A percentile compares a stretch with the other conserved stretches of the same genome.
Conservation (phyloP, 805 yeast species). For the Metschnikowia kofuensis region DNA sequence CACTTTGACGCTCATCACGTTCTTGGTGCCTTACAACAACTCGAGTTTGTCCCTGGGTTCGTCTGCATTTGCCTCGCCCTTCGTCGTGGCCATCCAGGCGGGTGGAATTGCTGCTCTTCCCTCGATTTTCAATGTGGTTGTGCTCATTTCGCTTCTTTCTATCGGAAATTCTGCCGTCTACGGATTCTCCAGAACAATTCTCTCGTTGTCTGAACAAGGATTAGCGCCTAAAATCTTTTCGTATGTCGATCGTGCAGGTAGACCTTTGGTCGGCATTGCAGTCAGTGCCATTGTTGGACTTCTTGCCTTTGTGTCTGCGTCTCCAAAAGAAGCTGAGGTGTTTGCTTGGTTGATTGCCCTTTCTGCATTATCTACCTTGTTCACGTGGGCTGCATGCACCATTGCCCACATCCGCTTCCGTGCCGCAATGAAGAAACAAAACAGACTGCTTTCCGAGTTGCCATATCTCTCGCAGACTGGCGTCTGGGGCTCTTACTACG, state of each 20-base stretch:
- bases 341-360: conserved; percentile 42
- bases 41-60: conserved; percentile 24
- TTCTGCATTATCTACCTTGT: conserved; percentile 40
- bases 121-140: conserved; percentile 42
- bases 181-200: conserved; percentile 41
- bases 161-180: conserved; percentile 44
- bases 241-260: conserved; percentile 39
- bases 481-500: conserved; percentile 25
- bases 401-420: conserved; percentile 41
- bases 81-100: conserved; percentile 40
- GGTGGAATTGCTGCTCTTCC: conserved; percentile 43
- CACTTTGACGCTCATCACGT: conserved; percentile 39
- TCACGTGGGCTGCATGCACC: conserved; percentile 43
- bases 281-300: conserved; percentile 34
- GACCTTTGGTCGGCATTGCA: conserved; percentile 39
- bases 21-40: conserved; percentile 35
- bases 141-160: conserved; percentile 38
- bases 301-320: conserved; percentile 40
- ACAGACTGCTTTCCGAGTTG: conserved; percentile 44
- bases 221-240: conserved; percentile 33
- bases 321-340: conserved; percentile 34
- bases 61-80: conserved; percentile 38
- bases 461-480: conserved; percentile 56
- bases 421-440: conserved; percentile 37
- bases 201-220: conserved; percentile 40